Percentiles rank a stretch among this genome's conserved stretches.
These are phyloP conservation scores for Nemania diffusa DNA, from an alignment of 2,329 filamentous ascomycete genomes.

Conservation along the genomic window DNA sequence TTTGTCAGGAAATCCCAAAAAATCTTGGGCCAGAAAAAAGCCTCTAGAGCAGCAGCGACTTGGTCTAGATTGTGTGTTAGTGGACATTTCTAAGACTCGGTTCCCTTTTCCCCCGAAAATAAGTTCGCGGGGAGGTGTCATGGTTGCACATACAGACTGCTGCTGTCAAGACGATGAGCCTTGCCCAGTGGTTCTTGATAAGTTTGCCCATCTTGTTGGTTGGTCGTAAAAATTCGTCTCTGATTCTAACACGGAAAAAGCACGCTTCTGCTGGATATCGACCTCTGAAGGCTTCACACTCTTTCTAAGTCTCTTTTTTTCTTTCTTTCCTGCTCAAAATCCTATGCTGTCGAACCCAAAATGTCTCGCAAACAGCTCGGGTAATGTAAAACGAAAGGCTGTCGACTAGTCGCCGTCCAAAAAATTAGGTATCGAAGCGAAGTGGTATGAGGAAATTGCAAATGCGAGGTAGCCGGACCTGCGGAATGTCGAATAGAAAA, in stretches of 20 bases:
- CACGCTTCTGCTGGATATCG: constrained; percentile 31
- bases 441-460: constrained; percentile 43
- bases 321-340: constrained; percentile 30
- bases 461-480: constrained; percentile 64
- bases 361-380: constrained; percentile 27
- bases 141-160: constrained; percentile 63
- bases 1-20: constrained; percentile 98
- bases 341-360: constrained; percentile 25
- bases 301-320: constrained; percentile 33
- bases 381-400: constrained; percentile 33
- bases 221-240: constrained; percentile 22
- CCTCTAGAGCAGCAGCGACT: constrained; percentile 81
- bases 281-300: constrained; percentile 38
- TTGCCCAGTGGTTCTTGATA: constrained; percentile 99
- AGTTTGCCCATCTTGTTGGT: constrained; percentile 83
- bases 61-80: constrained; percentile 73
- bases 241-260: constrained; percentile 25
- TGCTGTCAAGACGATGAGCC: constrained; percentile 90
- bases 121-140: too few species aligned
- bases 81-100: background rate
- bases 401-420: constrained; percentile 32
- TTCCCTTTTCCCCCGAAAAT: background rate
- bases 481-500: constrained; percentile 52
- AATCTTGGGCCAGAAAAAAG: constrained; percentile 98
- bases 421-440: constrained; percentile 30